Conservation (phyloP, 345 rosid species). For the Brassica nigra region DNA sequence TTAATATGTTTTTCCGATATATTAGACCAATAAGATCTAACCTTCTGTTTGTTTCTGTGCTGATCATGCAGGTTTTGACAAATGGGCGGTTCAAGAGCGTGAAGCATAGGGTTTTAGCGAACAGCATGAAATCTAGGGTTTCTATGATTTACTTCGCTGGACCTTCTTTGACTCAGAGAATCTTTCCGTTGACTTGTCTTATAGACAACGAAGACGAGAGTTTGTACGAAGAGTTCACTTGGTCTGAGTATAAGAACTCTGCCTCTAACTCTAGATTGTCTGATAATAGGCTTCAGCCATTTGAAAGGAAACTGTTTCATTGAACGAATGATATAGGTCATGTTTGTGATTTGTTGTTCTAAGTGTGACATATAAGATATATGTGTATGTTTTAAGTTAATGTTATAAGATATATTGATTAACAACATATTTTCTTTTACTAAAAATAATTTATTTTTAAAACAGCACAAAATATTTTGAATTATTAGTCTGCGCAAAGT, state of each 20-base stretch:
- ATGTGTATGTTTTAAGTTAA: background rate
- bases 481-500: too few species aligned
- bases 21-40: background rate
- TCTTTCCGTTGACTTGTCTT: slow-evolving; percentile 59
- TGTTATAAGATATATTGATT: background rate
- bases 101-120: slow-evolving; percentile 74
- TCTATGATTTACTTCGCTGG: slow-evolving; percentile 93
- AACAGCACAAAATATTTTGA: too few species aligned
- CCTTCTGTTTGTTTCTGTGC: background rate
- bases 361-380: background rate
- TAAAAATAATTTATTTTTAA: too few species aligned
- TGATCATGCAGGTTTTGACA: slow-evolving; percentile 65
- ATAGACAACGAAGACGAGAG: slow-evolving; percentile 55
- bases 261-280: slow-evolving; percentile 62
- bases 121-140: slow-evolving; percentile 57
- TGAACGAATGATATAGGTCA: background rate
- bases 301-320: slow-evolving; percentile 41
- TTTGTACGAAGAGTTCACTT: slow-evolving; percentile 79
- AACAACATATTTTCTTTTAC: too few species aligned
- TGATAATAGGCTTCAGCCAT: slow-evolving; percentile 61
- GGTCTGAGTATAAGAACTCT: slow-evolving; percentile 78
- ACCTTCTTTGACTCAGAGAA: slow-evolving; percentile 64
- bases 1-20: too few species aligned
- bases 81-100: slow-evolving; percentile 90
- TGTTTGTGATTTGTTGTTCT: background rate